phyloP scores from a whole-genome alignment of 306 rosid genomes.

The Gastrolobium villosum region DNA sequence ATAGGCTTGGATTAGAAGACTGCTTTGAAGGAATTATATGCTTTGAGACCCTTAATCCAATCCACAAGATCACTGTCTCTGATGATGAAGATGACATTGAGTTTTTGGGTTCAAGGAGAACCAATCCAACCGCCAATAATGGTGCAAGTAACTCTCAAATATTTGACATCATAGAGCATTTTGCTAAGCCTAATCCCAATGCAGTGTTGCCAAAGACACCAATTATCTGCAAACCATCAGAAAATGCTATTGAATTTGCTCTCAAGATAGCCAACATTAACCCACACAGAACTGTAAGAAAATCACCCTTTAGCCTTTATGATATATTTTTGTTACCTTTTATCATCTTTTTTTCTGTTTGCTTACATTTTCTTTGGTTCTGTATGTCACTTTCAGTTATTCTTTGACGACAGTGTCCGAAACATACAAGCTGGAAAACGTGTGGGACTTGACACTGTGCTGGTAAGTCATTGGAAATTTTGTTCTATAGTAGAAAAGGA shows the following conservation, averaged over 20 bases:
- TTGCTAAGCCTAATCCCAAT: slow-evolving; percentile 64
- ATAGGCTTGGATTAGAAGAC: slow-evolving; percentile 87
- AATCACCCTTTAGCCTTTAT: not conserved
- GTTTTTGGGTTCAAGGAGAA: slow-evolving; percentile 63
- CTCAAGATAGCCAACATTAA: slow-evolving; percentile 81
- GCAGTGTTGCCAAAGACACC: slow-evolving; percentile 81
- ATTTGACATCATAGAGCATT: slow-evolving; percentile 84
- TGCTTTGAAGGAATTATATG: slow-evolving; percentile 95
- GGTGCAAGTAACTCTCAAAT: slow-evolving; percentile 49
- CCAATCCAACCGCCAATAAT: slow-evolving; percentile 33
- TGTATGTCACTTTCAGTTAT: slow-evolving; percentile 64
- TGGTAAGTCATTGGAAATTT: slow-evolving; percentile 64
- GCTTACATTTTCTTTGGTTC: not conserved
- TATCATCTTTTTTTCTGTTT: not conserved
- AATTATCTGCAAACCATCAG: slow-evolving; percentile 89
- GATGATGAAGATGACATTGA: slow-evolving; percentile 91
- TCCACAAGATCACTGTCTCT: slow-evolving; percentile 65
- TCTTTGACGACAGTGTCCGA: slow-evolving; percentile 95
- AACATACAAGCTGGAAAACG: slow-evolving; percentile 93
- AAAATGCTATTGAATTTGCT: slow-evolving; percentile 77
- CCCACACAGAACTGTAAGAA: slow-evolving; percentile 92
- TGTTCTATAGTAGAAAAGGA: slow-evolving; percentile 26
- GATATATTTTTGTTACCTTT: not conserved
- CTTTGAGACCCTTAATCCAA: slow-evolving; percentile 94
- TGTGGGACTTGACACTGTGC: slow-evolving; percentile 90